Evolutionary conservation across 148 eudicot species (phyloP).

Genomic region (Rhododendron molle): DNA sequence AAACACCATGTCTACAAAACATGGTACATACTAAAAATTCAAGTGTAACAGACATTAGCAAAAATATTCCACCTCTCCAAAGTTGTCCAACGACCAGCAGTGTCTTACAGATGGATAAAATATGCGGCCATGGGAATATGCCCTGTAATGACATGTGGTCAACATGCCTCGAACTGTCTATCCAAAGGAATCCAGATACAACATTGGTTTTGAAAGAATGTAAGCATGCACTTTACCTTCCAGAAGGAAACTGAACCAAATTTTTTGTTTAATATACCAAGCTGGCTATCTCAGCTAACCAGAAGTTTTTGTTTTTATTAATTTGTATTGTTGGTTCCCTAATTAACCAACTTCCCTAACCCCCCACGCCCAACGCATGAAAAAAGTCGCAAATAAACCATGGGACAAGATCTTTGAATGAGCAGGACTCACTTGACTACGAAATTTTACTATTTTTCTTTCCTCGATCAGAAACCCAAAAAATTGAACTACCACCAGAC

Average conservation of each 20-base stretch:
- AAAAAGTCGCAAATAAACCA: background rate
- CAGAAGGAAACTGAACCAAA: background rate
- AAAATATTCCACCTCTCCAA: background rate
- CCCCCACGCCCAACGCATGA: background rate
- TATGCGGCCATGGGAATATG: background rate
- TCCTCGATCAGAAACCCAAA: background rate
- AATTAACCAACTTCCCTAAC: background rate
- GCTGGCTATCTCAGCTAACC: background rate
- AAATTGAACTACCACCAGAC: background rate
- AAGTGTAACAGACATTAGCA: background rate
- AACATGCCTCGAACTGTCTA: background rate
- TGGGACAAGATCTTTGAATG: background rate
- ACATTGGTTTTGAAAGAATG: background rate
- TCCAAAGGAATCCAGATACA: background rate
- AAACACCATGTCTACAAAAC: background rate
- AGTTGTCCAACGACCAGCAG: background rate
- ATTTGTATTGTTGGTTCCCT: background rate
- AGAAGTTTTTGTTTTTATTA: background rate
- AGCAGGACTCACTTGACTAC: conserved; percentile 12
- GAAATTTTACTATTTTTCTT: conserved; percentile 1
- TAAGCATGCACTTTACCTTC: background rate
- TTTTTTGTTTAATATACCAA: background rate
- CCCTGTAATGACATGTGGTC: background rate
- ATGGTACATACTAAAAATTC: background rate
- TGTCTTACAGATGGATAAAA: background rate